phyloP scores from a whole-genome alignment of 78 protist species.

The Emiliania huxleyi region DNA sequence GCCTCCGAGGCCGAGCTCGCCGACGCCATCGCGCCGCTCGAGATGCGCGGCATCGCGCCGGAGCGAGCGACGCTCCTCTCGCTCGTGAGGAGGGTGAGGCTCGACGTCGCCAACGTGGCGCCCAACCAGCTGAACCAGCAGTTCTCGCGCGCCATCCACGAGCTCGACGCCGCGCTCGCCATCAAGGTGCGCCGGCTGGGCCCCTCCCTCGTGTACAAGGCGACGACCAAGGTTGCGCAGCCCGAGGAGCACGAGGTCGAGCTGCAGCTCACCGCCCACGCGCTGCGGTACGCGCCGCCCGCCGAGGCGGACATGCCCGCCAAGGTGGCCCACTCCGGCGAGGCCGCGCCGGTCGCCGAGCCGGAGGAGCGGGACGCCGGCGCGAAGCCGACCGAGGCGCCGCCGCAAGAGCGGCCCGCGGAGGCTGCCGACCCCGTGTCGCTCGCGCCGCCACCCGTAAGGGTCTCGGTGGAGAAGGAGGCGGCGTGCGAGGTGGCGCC shows the following conservation, averaged over 20 bases:
- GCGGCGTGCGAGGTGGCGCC: no score
- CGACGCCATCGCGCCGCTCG: background rate
- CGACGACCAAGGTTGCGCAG: background rate
- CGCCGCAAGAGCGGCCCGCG: no score
- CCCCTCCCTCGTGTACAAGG: slow-evolving; percentile 40
- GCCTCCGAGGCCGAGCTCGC: slow-evolving; percentile 30
- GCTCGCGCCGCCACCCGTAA: no score
- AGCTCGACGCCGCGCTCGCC: slow-evolving; percentile 52
- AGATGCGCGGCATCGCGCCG: background rate
- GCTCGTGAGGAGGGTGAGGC: background rate
- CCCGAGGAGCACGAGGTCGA: slow-evolving; percentile 43
- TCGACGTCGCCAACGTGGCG: background rate
- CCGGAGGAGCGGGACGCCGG: no score
- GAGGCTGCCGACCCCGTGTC: no score
- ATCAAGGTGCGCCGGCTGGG: slow-evolving; percentile 54
- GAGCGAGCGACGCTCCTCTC: background rate
- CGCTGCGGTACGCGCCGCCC: slow-evolving; percentile 10
- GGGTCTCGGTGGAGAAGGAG: no score
- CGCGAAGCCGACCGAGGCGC: no score
- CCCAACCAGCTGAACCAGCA: slow-evolving; percentile 49
- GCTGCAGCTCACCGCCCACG: slow-evolving; percentile 59
- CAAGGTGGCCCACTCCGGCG: no score
- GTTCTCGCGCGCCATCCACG: slow-evolving; percentile 46
- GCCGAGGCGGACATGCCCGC: no score
- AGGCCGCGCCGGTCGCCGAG: no score